Base-by-base conservation (phyloP, 805 yeast species). In the Candida anglica region DNA sequence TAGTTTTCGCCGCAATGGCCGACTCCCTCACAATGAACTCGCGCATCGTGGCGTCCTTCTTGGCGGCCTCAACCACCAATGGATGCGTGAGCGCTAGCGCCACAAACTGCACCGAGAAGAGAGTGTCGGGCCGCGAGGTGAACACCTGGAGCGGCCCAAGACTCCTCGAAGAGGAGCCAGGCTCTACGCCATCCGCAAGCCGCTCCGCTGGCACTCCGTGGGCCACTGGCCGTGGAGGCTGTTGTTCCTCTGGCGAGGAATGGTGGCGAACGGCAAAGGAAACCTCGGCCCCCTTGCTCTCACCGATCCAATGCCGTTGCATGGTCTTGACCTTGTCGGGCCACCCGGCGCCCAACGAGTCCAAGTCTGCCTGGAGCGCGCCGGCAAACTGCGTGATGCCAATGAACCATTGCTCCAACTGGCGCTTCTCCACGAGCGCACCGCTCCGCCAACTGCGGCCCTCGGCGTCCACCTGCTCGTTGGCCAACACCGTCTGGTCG, bases 371-470 rank as follows among this genome's bases (percentile, higher is more conserved):
- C 37, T 75, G 72, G 35, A 93, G 65, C 3, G 69, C 79, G 2
- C 71, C 62, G 1, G 95, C 95, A 58, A 75, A 88, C 39, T 81
- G 70, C 1, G 98, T 88, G 37, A 93, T 91, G 8, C 86, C 86
- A 43, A 93, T 68, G 48, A 91, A 93, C 98, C 98, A 93, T 56
- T 93, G 98, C 41, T 80, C 85, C 29, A 93, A 65, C 33, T 76
- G 60, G 40, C 69, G 72, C 58, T 86, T 87, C 56, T 93, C 97
- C 0, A 91, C 98, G 11, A 80, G 39, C 0, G 98, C 98, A 4
- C 98, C 98, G 2, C 96, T 87, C 56, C 98, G 75, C 98, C 98
- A 93, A 0, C 97, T 87, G 36, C 79, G 69, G 1, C 98, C 98
- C 28, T 86, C 75, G 2, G 81, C 56, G 56, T 93, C 98, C 3